Conservation (phyloP, 1,284 basidiomycete species). For the Fistulina hepatica region DNA sequence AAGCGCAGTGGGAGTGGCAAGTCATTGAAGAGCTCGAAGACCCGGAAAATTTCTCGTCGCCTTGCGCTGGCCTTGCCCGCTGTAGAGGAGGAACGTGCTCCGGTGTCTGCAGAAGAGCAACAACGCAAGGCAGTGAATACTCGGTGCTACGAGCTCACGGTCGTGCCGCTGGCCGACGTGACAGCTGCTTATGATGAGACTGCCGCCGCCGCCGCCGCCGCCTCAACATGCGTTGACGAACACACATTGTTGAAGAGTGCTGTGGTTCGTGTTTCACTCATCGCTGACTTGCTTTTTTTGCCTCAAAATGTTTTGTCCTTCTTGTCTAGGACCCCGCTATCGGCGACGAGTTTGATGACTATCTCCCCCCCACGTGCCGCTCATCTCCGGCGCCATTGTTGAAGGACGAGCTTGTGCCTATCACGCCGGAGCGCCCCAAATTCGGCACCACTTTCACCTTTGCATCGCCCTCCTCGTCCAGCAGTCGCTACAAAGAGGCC, state of each 20-base stretch:
- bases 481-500: constrained; percentile 40
- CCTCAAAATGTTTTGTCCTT: constrained; percentile 14
- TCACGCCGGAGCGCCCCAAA: constrained; percentile 59
- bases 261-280: not conserved
- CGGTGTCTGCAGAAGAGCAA: constrained; percentile 15
- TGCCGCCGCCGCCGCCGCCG: constrained; percentile 6
- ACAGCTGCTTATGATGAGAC: constrained; percentile 37
- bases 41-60: constrained; percentile 24
- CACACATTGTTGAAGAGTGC: constrained; percentile 1
- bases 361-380: constrained; percentile 31
- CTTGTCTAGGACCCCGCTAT: constrained; percentile 34
- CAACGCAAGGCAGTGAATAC: constrained; percentile 27
- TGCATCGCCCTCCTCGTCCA: constrained; percentile 52
- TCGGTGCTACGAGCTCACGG: constrained; percentile 52
- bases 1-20: constrained; percentile 12
- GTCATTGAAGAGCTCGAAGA: constrained; percentile 21
- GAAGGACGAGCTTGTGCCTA: constrained; percentile 34
- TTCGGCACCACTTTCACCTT: constrained; percentile 70
- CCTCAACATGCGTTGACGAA: not conserved
- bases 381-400: constrained; percentile 12
- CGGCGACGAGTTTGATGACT: constrained; percentile 44
- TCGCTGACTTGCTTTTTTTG: constrained; percentile 3
- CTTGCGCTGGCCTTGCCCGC: constrained; percentile 27
- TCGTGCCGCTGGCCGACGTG: constrained; percentile 51
- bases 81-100: constrained; percentile 39